These are phyloP conservation scores for Annulohypoxylon maeteangense DNA, from an alignment of 495 filamentous ascomycete genomes.

Conservation along the genomic window DNA sequence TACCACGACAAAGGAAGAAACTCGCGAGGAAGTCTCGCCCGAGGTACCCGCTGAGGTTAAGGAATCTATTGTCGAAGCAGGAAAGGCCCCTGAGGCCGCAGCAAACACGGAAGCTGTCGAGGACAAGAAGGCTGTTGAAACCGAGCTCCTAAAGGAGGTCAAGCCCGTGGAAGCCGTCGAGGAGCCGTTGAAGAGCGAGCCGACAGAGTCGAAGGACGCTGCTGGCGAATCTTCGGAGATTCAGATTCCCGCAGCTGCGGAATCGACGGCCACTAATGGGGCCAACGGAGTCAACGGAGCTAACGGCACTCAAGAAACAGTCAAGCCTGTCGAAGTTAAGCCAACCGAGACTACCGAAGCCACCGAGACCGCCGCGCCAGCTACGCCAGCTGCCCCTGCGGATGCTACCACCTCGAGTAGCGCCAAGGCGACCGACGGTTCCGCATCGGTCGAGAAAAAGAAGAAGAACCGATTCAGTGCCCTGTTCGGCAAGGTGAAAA, in stretches of 20 bases:
- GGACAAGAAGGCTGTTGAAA: constrained; percentile 81
- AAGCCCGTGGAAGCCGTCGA: constrained; percentile 56
- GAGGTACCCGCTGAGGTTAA: constrained; percentile 78
- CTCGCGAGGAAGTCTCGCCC: constrained; percentile 52
- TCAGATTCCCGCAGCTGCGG: constrained; percentile 31
- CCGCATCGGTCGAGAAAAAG: constrained; percentile 56
- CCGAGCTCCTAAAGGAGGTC: constrained; percentile 67
- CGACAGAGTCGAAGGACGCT: constrained; percentile 16
- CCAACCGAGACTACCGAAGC: constrained; percentile 36
- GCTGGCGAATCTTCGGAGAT: constrained; percentile 41
- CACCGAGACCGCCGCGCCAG: constrained; percentile 38
- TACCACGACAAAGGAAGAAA: constrained; percentile 43
- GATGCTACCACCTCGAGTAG: constrained; percentile 44
- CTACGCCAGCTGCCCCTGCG: constrained; percentile 33
- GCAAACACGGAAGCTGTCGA: constrained; percentile 72
- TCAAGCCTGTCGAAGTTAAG: constrained; percentile 38
- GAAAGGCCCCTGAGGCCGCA: constrained; percentile 74
- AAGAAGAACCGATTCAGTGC: constrained; percentile 69
- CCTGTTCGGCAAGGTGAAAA: constrained; percentile 69
- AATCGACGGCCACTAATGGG: constrained; percentile 25
- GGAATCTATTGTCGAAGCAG: constrained; percentile 73
- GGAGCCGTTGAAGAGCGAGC: constrained; percentile 38
- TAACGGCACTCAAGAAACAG: constrained; percentile 30
- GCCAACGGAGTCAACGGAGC: constrained; percentile 22
- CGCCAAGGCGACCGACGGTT: constrained; percentile 48